Base-by-base conservation (phyloP, 1,284 basidiomycete species). In the Ceratobasidium theobromae region DNA sequence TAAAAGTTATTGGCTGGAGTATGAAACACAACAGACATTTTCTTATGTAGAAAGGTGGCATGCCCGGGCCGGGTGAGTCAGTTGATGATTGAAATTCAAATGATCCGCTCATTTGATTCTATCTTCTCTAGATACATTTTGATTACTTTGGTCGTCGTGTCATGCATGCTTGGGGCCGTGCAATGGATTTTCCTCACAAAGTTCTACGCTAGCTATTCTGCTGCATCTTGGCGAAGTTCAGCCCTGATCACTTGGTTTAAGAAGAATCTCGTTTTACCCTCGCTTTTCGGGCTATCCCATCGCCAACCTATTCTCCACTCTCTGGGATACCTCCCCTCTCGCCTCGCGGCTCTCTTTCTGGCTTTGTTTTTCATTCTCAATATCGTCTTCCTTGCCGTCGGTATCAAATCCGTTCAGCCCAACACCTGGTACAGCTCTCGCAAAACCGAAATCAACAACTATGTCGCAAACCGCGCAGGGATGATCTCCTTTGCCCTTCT, bases 1-100 rank as follows among this genome's bases (percentile, higher is more conserved):
- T 27, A 40, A 53, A 4, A 28, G 14, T 12, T 65, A 65, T 32
- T 28, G 32, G 16, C 30, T 16, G 14, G 62, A 65, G 16, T 65
- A 65, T 28, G 62, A n/a, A 5, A 65, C 62, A 12, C 49, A 51
- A 6, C 49, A 53, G 18, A 51, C 62, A 27, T 65, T 65, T 28
- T 51, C 62, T 21, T 65, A 51, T 27, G 41, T 53, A 8, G 62
- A 65, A n/a, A 14, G 62, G 25, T 65, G 62, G 62, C 62, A 65
- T 30, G 51, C 43, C 9, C 62, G 62, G 16, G 27, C 41, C 12
- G 51, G 49, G 62, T 65, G 30, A 38, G 62, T 45, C 18, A 6
- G 6, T 11, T 6, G 5, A 8, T 38, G 35, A 38, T 38, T 38
- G 8, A 38, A 16, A 38, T 16, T 38, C 35, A 16, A 1, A 11